phyloP scores from a whole-genome alignment of 768 basidiomycete species.

The Trametes cubensis region DNA sequence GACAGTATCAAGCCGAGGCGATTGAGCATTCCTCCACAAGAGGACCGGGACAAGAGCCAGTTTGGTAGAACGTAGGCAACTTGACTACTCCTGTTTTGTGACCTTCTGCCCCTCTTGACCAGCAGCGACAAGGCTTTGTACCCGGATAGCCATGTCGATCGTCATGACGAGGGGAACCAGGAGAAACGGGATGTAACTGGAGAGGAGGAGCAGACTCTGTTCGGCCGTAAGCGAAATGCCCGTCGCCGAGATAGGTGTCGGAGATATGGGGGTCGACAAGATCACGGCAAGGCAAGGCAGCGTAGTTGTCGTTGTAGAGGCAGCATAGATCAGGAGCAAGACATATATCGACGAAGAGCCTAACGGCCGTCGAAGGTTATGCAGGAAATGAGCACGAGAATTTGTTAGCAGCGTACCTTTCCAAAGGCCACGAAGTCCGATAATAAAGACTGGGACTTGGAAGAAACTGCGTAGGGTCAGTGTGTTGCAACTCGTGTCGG shows the following conservation, averaged over 20 bases:
- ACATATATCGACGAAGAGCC: conserved; percentile 57
- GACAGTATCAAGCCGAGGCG: background rate
- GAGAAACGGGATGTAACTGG: conserved; percentile 77
- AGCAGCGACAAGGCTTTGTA: conserved; percentile 25
- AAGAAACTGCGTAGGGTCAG: conserved; percentile 47
- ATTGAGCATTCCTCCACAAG: background rate
- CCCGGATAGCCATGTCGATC: conserved; percentile 62
- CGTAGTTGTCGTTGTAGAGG: conserved; percentile 78
- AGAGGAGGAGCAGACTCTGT: conserved; percentile 62
- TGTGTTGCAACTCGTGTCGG: background rate
- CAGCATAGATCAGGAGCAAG: conserved; percentile 72
- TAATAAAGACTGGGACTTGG: conserved; percentile 76
- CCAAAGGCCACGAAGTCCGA: conserved; percentile 66
- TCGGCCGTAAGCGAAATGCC: conserved; percentile 45
- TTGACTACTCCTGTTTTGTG: conserved; percentile 1
- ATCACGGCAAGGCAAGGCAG: conserved; percentile 68
- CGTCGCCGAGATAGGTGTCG: conserved; percentile 40
- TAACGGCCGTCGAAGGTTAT: conserved; percentile 26
- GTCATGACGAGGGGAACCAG: conserved; percentile 71
- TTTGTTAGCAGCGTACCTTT: conserved; percentile 41
- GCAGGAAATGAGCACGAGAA: background rate
- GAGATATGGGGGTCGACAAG: conserved; percentile 42
- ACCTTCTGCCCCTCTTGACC: background rate
- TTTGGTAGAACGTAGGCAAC: background rate
- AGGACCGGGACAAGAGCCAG: background rate